phyloP scores from a whole-genome alignment of 2,329 filamentous ascomycete genomes.

The Plectosphaerella cucumerina region DNA sequence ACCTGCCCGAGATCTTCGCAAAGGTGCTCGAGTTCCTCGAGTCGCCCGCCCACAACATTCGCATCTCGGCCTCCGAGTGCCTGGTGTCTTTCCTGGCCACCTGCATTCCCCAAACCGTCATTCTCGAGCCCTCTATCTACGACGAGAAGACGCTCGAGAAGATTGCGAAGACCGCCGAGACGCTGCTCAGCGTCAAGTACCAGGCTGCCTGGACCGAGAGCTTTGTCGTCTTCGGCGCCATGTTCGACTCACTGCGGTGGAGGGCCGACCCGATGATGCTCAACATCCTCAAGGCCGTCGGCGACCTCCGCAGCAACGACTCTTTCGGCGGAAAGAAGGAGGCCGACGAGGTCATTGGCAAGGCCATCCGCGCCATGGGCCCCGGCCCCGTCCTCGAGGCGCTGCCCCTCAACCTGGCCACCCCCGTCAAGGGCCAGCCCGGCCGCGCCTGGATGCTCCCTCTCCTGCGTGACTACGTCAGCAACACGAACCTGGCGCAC shows the following conservation, averaged over 20 bases:
- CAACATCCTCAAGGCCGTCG: conserved; percentile 72
- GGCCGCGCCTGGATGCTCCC: conserved; percentile 95
- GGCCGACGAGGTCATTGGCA: conserved; percentile 84
- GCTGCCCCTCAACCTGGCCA: conserved; percentile 79
- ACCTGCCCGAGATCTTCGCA: conserved; percentile 78
- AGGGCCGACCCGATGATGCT: conserved; percentile 73
- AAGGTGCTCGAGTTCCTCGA: conserved; percentile 78
- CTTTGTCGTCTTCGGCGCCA: conserved; percentile 80
- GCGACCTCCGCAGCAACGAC: conserved; percentile 81
- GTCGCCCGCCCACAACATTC: conserved; percentile 87
- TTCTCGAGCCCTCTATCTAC: conserved; percentile 85
- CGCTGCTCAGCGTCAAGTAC: conserved; percentile 82
- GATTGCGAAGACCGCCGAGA: conserved; percentile 66
- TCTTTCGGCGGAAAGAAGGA: conserved; percentile 93
- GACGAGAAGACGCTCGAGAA: conserved; percentile 88
- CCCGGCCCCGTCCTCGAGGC: conserved; percentile 78
- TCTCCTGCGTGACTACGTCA: conserved; percentile 81
- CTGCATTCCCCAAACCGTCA: conserved; percentile 77
- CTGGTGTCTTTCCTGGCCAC: conserved; percentile 89
- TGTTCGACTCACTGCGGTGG: conserved; percentile 87
- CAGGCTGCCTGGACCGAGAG: conserved; percentile 94
- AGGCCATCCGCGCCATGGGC: conserved; percentile 85
- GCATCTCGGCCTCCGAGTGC: conserved; percentile 91
- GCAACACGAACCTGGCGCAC: conserved; percentile 81
- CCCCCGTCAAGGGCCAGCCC: conserved; percentile 70